A percentile compares a stretch with the other conserved stretches of the same genome.
Evolutionary conservation across 192 early-diverging fungal genomes (phyloP).

Genomic region (Geosiphon pyriformis): DNA sequence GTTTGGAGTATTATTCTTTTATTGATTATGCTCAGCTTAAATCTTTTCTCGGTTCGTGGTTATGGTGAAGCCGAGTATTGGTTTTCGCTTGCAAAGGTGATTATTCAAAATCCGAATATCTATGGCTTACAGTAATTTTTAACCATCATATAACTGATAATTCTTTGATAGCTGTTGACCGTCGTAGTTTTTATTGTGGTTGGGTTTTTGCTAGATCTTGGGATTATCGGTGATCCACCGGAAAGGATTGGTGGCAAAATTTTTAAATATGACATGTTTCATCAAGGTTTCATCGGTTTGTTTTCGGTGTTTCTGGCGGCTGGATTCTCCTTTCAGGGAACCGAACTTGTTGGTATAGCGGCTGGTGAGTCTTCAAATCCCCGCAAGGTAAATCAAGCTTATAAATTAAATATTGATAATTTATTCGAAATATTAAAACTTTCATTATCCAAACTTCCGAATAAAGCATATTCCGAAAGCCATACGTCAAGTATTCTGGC

Average conservation of each 20-base stretch:
- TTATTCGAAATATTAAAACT: too few relatives aligned
- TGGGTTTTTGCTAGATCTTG: conserved; percentile 67
- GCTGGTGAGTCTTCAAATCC: conserved; percentile 81
- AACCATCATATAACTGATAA: background rate
- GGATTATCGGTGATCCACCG: conserved; percentile 53
- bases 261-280: conserved; percentile 50
- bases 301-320: conserved; percentile 68
- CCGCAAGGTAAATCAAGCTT: too few relatives aligned
- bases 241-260: conserved; percentile 62
- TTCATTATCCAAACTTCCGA: too few relatives aligned
- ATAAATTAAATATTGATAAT: too few relatives aligned
- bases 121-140: background rate
- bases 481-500: conserved; percentile 68
- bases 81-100: conserved; percentile 70
- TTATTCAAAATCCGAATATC: background rate
- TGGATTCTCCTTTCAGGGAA: conserved; percentile 82
- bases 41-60: conserved; percentile 64
- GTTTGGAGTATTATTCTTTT: conserved; percentile 52
- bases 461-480: conserved; percentile 71
- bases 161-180: conserved; percentile 48
- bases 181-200: conserved; percentile 80
- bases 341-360: conserved; percentile 87
- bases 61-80: conserved; percentile 91
- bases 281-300: conserved; percentile 56
- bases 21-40: conserved; percentile 60